A percentile compares a stretch with the other conserved stretches of the same genome.
Conservation (phyloP, 495 filamentous ascomycete species). For the Saxispiralis lemnorum region DNA sequence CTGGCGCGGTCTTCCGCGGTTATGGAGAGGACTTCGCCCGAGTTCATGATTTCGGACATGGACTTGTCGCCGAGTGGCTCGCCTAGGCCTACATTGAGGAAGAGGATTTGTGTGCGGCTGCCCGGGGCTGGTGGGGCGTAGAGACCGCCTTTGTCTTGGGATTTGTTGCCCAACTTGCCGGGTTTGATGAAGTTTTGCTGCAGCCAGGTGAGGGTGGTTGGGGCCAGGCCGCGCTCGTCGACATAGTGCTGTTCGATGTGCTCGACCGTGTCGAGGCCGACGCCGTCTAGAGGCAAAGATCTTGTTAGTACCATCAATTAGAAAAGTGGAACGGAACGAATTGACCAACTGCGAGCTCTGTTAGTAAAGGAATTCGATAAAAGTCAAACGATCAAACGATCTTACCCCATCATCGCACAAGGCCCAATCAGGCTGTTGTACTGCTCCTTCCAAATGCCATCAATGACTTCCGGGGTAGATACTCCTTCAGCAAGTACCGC, state of each 20-base stretch:
- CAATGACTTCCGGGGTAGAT: conserved; percentile 30
- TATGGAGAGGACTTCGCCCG: background rate
- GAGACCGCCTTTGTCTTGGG: conserved; percentile 21
- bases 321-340: too few species aligned
- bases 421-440: conserved; percentile 15
- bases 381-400: too few species aligned
- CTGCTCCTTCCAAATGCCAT: conserved; percentile 29
- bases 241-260: conserved; percentile 30
- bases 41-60: background rate
- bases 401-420: conserved; percentile 14
- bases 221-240: conserved; percentile 19
- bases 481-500: conserved; percentile 35
- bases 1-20: background rate
- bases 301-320: too few species aligned
- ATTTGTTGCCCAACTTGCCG: conserved; percentile 22
- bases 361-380: too few species aligned
- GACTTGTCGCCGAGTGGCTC: background rate
- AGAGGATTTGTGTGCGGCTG: background rate
- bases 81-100: conserved; percentile 6
- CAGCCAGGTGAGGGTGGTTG: conserved; percentile 23
- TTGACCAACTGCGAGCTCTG: too few species aligned
- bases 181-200: conserved; percentile 21
- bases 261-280: conserved; percentile 37
- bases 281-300: conserved; percentile 8
- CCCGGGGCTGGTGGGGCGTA: conserved; percentile 14